Conservation (phyloP, 2,329 filamentous ascomycete species). For the Aspergillus persii region DNA sequence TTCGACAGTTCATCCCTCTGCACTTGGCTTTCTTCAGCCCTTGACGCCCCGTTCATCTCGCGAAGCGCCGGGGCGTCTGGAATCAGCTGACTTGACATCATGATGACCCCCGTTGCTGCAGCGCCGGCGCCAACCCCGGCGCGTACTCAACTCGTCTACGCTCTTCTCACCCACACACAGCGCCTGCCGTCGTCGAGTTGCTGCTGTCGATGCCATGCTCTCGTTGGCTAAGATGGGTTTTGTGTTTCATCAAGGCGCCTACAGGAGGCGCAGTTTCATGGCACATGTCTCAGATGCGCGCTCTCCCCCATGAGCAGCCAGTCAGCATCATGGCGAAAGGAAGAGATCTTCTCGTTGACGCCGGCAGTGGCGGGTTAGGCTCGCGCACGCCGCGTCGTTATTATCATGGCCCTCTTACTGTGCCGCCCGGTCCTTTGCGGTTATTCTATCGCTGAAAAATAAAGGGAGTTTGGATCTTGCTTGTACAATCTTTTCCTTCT, state of each 20-base stretch:
- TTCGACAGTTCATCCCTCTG: background rate
- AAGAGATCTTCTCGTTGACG: conserved; percentile 13
- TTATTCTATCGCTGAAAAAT: background rate
- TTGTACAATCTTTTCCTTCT: conserved; percentile 5
- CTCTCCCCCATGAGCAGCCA: conserved; percentile 11
- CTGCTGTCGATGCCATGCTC: conserved; percentile 1
- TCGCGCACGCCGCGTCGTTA: conserved; percentile 10
- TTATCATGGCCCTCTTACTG: conserved; percentile 4
- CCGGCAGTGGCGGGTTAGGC: conserved; percentile 13
- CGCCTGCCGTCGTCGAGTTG: conserved; percentile 7
- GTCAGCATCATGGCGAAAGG: conserved; percentile 13
- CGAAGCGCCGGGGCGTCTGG: conserved; percentile 2
- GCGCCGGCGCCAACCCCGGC: conserved; percentile 22
- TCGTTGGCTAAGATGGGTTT: conserved; percentile 12
- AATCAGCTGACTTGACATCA: conserved; percentile 20
- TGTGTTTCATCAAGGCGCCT: conserved; percentile 33
- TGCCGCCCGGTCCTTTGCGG: background rate
- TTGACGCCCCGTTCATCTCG: background rate
- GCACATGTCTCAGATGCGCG: conserved; percentile 23
- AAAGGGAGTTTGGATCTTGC: background rate
- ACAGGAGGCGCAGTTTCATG: conserved; percentile 17
- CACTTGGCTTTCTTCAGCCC: background rate
- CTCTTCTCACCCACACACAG: conserved; percentile 12
- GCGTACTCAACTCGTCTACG: conserved; percentile 17
- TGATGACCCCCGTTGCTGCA: conserved; percentile 10